These are phyloP conservation scores for Drechslera avenae DNA, from an alignment of 2,329 filamentous ascomycete genomes.

Conservation along the genomic window DNA sequence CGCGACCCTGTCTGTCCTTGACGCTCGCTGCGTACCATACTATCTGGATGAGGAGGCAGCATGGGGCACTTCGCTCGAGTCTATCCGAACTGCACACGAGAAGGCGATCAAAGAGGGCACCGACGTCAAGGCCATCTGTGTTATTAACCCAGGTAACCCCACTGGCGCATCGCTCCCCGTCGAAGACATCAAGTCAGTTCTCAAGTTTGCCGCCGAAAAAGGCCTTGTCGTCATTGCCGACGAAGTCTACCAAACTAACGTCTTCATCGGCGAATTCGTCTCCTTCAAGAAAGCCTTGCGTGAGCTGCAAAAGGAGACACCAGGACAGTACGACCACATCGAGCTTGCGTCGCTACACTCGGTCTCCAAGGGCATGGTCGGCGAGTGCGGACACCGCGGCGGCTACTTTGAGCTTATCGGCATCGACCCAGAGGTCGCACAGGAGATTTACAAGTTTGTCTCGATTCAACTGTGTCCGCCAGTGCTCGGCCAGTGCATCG, in stretches of 20 bases:
- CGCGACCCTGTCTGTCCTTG: slow-evolving; percentile 82
- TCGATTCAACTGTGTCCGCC: slow-evolving; percentile 96
- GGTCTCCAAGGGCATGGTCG: slow-evolving; percentile 97
- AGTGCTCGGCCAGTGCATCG: slow-evolving; percentile 92
- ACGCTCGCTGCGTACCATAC: slow-evolving; percentile 90
- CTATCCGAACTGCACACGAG: slow-evolving; percentile 73
- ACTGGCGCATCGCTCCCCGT: slow-evolving; percentile 85
- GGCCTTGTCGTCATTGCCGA: slow-evolving; percentile 90
- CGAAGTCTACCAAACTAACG: slow-evolving; percentile 99
- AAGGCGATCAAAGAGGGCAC: slow-evolving; percentile 77
- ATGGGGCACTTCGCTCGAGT: slow-evolving; percentile 87
- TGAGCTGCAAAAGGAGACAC: slow-evolving; percentile 71
- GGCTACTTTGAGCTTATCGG: slow-evolving; percentile 96
- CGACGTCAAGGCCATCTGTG: slow-evolving; percentile 89
- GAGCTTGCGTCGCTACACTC: slow-evolving; percentile 93
- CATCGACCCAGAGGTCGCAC: slow-evolving; percentile 83
- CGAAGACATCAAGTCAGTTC: slow-evolving; percentile 79
- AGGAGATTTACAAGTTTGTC: slow-evolving; percentile 98
- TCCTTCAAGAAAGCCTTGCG: slow-evolving; percentile 92
- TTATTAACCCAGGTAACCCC: slow-evolving; percentile 98
- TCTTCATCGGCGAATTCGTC: slow-evolving; percentile 91
- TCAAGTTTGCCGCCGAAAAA: slow-evolving; percentile 84
- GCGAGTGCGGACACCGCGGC: slow-evolving; percentile 96
- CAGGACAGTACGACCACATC: slow-evolving; percentile 77
- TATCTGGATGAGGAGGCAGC: slow-evolving; percentile 83